Percentiles rank a stretch among this genome's conserved stretches.
Evolutionary conservation across 208 protist species (phyloP).

Genomic region (Trichomonas vaginalis): DNA sequence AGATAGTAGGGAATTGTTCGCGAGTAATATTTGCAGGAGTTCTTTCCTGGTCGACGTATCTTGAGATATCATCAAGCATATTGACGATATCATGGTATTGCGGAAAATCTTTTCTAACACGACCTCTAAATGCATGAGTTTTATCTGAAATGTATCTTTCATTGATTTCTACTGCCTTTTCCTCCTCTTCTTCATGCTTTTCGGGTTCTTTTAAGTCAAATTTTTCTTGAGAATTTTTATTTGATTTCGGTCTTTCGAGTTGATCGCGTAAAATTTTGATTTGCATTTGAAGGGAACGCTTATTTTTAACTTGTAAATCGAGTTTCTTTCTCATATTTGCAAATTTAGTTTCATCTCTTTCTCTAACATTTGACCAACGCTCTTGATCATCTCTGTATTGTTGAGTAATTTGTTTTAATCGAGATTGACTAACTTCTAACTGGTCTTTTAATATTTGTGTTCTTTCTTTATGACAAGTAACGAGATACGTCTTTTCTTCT

Average conservation of each 20-base stretch:
- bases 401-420: not conserved
- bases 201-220: not conserved
- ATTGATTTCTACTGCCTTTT: not conserved
- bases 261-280: not conserved
- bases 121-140: too few species aligned
- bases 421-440: not conserved
- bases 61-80: not conserved
- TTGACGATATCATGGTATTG: not conserved
- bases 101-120: not conserved
- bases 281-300: not conserved
- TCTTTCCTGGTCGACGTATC: not conserved
- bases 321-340: conserved; percentile 1
- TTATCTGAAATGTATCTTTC: not conserved
- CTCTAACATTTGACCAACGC: not conserved
- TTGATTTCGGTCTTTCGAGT: not conserved
- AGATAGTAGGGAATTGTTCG: not conserved
- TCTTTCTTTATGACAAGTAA: not conserved
- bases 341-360: conserved; percentile 9
- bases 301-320: not conserved
- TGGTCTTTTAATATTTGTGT: not conserved
- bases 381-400: conserved; percentile 13
- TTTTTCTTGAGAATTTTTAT: not conserved
- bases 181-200: not conserved
- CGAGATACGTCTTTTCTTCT: not conserved
- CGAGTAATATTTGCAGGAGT: not conserved